A percentile compares a stretch with the other conserved stretches of the same genome.
Evolutionary conservation across 2,329 filamentous ascomycete genomes (phyloP).

Genomic region (Cadophora sp.): DNA sequence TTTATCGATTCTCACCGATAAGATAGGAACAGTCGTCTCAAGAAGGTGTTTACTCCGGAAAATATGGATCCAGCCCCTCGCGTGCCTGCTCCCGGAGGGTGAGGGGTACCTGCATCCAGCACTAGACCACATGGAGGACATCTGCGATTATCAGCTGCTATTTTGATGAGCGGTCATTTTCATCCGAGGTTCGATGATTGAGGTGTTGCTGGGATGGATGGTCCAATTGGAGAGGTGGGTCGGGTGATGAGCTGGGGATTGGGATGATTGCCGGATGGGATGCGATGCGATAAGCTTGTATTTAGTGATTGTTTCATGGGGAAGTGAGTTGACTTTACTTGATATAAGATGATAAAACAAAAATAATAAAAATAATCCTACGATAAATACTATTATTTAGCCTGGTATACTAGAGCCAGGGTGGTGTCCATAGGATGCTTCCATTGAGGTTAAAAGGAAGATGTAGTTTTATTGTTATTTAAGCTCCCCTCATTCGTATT

Average conservation of each 20-base stretch:
- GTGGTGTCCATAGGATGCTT: too few species aligned
- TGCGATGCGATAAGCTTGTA: background rate
- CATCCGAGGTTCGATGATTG: background rate
- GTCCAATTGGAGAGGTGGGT: background rate
- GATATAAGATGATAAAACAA: too few species aligned
- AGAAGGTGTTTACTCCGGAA: background rate
- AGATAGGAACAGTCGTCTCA: background rate
- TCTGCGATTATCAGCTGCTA: constrained; percentile 9
- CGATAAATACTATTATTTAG: too few species aligned
- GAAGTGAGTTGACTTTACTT: too few species aligned
- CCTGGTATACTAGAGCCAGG: too few species aligned
- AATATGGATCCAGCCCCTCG: background rate
- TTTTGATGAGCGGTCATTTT: background rate
- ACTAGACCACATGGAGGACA: background rate
- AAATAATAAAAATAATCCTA: too few species aligned
- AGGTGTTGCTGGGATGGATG: background rate
- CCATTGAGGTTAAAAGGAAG: too few species aligned
- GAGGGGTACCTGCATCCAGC: constrained; percentile 6
- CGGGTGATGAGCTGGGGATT: background rate
- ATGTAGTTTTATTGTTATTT: too few species aligned
- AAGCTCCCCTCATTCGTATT: too few species aligned
- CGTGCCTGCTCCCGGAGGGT: background rate
- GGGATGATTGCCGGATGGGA: background rate
- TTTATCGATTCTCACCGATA: background rate
- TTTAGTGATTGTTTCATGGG: too few species aligned